These are phyloP conservation scores for Leccinum obscurum DNA, from an alignment of 768 basidiomycete species.

Conservation along the genomic window DNA sequence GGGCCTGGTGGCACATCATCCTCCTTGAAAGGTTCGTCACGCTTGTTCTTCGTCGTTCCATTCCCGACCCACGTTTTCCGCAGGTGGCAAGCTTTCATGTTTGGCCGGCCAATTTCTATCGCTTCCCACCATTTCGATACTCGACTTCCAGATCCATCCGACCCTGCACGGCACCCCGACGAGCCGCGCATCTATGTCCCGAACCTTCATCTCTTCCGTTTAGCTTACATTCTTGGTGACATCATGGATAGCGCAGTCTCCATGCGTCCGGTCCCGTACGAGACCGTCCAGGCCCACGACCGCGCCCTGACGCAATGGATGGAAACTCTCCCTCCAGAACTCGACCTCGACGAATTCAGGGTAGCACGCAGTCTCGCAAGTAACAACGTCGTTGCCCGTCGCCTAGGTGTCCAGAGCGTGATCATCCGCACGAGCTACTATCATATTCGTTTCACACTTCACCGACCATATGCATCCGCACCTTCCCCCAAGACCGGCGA, in stretches of 20 bases:
- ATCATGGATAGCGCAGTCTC: conserved; percentile 86
- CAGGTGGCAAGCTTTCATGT: conserved; percentile 89
- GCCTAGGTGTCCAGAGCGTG: conserved; percentile 78
- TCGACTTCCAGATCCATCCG: conserved; percentile 67
- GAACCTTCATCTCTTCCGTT: conserved; percentile 70
- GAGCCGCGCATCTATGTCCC: conserved; percentile 71
- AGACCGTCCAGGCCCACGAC: conserved; percentile 72
- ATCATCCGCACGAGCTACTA: conserved; percentile 76
- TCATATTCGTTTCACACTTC: conserved; percentile 83
- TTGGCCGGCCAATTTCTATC: conserved; percentile 74
- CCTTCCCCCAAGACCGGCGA: conserved; percentile 26
- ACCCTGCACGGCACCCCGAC: conserved; percentile 41
- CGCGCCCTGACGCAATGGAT: conserved; percentile 71
- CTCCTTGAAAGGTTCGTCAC: conserved; percentile 69
- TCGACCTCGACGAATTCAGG: conserved; percentile 74
- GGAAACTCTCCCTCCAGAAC: conserved; percentile 71
- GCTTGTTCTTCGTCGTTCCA: conserved; percentile 1
- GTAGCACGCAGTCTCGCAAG: conserved; percentile 74
- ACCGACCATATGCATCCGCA: conserved; percentile 65
- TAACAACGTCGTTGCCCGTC: conserved; percentile 53
- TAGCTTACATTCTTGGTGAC: conserved; percentile 79
- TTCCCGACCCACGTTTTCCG: conserved; percentile 12
- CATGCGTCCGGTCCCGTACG: conserved; percentile 75
- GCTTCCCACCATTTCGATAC: conserved; percentile 86
- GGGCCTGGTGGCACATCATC: conserved; percentile 92